Percentiles rank a stretch among this genome's conserved stretches.
phyloP scores from a whole-genome alignment of 2,329 filamentous ascomycete genomes.

The Alternaria dauci region DNA sequence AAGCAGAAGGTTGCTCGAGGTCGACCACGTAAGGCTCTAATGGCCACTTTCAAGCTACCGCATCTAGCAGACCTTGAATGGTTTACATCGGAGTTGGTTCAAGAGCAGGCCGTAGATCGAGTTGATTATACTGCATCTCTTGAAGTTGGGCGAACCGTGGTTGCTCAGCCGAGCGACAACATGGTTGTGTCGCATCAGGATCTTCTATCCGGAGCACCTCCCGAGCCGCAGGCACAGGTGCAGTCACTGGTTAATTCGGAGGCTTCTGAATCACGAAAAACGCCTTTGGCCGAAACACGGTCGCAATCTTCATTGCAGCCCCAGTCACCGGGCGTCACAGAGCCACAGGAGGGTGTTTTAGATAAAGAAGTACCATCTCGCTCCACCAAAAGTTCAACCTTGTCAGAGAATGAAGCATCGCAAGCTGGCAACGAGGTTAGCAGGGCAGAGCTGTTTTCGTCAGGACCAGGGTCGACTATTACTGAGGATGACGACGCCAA shows the following conservation, averaged over 20 bases:
- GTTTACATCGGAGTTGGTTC: constrained; percentile 33
- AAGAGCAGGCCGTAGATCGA: not conserved
- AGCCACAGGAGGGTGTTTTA: not conserved
- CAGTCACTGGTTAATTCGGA: not conserved
- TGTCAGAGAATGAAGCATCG: not conserved
- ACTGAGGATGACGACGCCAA: not conserved
- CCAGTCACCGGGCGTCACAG: not conserved
- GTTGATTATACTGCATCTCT: not conserved
- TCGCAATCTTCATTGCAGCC: not conserved
- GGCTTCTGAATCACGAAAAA: not conserved
- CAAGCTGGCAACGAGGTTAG: not conserved
- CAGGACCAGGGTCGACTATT: not conserved
- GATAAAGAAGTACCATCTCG: not conserved
- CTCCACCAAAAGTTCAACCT: not conserved
- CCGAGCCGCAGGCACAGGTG: not conserved
- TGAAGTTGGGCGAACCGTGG: not conserved
- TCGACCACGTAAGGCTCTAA: constrained; percentile 53
- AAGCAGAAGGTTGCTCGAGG: constrained; percentile 50
- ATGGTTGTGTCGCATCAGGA: not conserved
- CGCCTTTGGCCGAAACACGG: not conserved
- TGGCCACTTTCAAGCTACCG: constrained; percentile 54
- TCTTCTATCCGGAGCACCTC: not conserved
- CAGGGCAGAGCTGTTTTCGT: not conserved
- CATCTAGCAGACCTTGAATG: constrained; percentile 48
- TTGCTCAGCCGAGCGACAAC: not conserved